Base-by-base conservation (phyloP, 2,329 filamentous ascomycete genomes). In the Verticillium dahliae region DNA sequence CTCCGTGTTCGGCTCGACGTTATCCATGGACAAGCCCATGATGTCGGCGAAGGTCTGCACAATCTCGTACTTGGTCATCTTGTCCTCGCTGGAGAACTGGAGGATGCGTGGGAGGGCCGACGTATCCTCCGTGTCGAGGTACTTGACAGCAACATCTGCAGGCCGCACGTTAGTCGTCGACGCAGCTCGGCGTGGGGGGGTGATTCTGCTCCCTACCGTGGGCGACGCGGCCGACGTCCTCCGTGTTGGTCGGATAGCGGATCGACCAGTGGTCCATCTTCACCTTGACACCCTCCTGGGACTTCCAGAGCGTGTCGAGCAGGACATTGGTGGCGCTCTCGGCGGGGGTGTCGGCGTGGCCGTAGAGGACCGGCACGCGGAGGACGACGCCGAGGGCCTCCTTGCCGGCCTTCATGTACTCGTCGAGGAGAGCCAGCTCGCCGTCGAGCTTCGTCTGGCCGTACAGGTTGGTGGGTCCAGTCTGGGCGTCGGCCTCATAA, bases 61-160 rank as follows among this genome's bases (percentile, higher is more conserved):
- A 61, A 97, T 96, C 73, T 94, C 87, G 73, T 93, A 96, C 78
- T 97, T 97, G 56, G 92, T 97, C 80, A 88, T 90, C 66, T 81
- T 85, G 67, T 96, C 90, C 74, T 97, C 91, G 56, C 91, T 92
- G 3, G 89, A 91, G 76, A 96, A 96, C 60, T 97, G 92, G 18
- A 97, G 80, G 54, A 92, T 84, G 34, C 71, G 77, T 0, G 92
- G 92, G 45, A 96, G 76, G 15, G 77, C 71, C 11, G 78, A 72
- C 58, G 80, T 76, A 41, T 83, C 78, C 45, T 72, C 69, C 13
- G 78, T 74, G 4, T 72, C 74, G 60, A 89, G 78, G 69, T 93
- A 95, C 69, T 90, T 87, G 64, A 80, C 80, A 1, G 90, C 85
- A 57, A 95, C 78, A 67, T 96, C 91, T 87, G 62, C 41, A 35